These are phyloP conservation scores for Phytophthora megakarya DNA, from an alignment of 352 stramenopile genomes.

Conservation along the genomic window DNA sequence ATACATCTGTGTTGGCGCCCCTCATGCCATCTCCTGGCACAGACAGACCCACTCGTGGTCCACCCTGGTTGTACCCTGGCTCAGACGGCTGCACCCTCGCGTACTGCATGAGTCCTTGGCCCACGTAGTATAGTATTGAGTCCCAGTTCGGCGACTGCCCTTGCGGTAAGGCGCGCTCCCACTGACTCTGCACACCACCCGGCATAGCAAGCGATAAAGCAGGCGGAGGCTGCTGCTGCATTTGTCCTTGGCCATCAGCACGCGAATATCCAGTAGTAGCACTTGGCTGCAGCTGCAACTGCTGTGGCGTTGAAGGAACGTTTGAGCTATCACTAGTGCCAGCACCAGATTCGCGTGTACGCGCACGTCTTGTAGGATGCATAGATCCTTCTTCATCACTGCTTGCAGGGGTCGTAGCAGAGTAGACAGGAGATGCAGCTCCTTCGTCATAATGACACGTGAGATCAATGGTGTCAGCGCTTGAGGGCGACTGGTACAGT, in stretches of 20 bases:
- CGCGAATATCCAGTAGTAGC: not conserved
- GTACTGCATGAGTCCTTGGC: constrained; percentile 5
- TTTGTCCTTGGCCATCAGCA: too few species aligned
- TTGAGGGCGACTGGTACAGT: too few species aligned
- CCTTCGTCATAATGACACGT: not conserved
- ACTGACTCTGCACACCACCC: constrained; percentile 12
- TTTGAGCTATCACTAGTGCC: too few species aligned
- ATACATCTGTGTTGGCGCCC: not conserved
- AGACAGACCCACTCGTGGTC: constrained; percentile 2
- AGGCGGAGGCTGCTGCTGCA: too few species aligned
- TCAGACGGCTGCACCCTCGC: not conserved
- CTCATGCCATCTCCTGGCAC: not conserved
- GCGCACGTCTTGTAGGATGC: too few species aligned
- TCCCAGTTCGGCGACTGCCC: not conserved
- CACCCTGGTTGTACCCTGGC: not conserved
- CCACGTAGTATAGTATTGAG: not conserved
- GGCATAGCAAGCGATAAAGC: too few species aligned
- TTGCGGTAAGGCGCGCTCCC: not conserved
- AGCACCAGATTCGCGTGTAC: too few species aligned
- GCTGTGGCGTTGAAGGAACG: too few species aligned
- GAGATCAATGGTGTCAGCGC: too few species aligned
- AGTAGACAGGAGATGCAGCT: not conserved
- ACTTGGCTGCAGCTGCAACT: not conserved
- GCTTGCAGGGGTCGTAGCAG: not conserved
- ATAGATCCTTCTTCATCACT: too few species aligned